phyloP scores from a whole-genome alignment of 768 basidiomycete genomes.

The Krasilnikovozyma curviuscula region DNA sequence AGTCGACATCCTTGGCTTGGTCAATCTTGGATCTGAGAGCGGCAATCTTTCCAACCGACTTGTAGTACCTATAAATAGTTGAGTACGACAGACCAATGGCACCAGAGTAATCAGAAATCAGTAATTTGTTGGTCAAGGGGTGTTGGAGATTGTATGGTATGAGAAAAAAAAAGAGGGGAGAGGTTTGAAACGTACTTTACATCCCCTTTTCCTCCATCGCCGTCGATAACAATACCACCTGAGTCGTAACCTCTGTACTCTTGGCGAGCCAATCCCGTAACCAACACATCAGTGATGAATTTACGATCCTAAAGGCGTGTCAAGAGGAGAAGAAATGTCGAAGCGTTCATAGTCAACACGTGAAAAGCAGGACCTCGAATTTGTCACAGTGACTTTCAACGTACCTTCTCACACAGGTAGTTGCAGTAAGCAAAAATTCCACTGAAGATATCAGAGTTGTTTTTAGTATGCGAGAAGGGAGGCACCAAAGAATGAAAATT shows the following conservation, averaged over 20 bases:
- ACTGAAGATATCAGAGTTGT: background rate
- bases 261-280: slow-evolving; percentile 74
- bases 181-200: slow-evolving; percentile 29
- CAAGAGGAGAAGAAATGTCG: slow-evolving; percentile 5
- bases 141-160: too few species aligned
- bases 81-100: background rate
- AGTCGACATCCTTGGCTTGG: slow-evolving; percentile 45
- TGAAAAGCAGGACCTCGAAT: background rate
- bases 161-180: background rate
- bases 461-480: too few species aligned
- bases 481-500: too few species aligned
- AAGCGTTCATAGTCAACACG: background rate
- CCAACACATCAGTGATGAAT: slow-evolving; percentile 74
- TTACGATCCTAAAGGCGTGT: slow-evolving; percentile 48
- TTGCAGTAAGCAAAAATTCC: slow-evolving; percentile 96
- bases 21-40: slow-evolving; percentile 77
- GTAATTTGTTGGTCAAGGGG: background rate
- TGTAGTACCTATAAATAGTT: slow-evolving; percentile 37
- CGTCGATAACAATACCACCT: slow-evolving; percentile 58
- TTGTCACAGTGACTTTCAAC: slow-evolving; percentile 19
- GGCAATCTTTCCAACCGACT: slow-evolving; percentile 94
- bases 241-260: slow-evolving; percentile 99
- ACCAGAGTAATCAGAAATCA: background rate
- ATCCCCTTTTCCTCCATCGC: slow-evolving; percentile 57
- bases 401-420: slow-evolving; percentile 80